Evolutionary conservation across 2,329 filamentous ascomycete genomes (phyloP).

Genomic region (Monilinia vaccinii-corymbosi): DNA sequence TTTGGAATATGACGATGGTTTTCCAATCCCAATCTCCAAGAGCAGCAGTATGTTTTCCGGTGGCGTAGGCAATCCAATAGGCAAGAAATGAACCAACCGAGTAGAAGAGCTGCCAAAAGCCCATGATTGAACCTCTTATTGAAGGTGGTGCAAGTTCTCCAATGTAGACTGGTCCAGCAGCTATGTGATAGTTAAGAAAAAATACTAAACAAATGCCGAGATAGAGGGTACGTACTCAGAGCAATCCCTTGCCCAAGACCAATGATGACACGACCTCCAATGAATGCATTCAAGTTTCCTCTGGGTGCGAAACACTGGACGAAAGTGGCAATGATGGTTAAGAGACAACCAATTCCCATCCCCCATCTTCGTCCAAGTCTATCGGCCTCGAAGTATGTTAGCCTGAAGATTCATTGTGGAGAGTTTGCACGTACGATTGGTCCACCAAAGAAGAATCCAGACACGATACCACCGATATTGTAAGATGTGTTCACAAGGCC

Average conservation of each 20-base stretch:
- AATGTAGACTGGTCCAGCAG: conserved; percentile 56
- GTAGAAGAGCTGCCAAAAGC: conserved; percentile 62
- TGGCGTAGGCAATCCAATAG: conserved; percentile 23
- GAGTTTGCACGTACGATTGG: conserved; percentile 31
- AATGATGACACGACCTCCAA: conserved; percentile 59
- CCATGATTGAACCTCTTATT: conserved; percentile 60
- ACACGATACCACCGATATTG: conserved; percentile 60
- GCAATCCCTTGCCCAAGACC: conserved; percentile 63
- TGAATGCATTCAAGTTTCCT: conserved; percentile 54
- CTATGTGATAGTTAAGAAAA: background rate
- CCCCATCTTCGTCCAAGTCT: conserved; percentile 53
- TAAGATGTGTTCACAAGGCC: conserved; percentile 59
- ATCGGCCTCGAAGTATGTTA: conserved; percentile 35
- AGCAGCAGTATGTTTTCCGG: conserved; percentile 13
- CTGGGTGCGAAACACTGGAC: conserved; percentile 57
- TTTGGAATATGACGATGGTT: conserved; percentile 64
- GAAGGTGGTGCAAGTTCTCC: conserved; percentile 56
- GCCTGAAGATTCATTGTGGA: too few species aligned
- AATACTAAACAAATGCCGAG: background rate
- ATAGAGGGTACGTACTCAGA: conserved; percentile 37
- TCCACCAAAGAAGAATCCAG: conserved; percentile 58
- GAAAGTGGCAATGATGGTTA: conserved; percentile 60
- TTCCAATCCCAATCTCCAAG: conserved; percentile 64
- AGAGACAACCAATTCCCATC: conserved; percentile 54
- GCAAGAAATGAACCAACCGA: conserved; percentile 39